phyloP scores from a whole-genome alignment of 1,284 basidiomycete species.

The Xerocomus nothofagi region DNA sequence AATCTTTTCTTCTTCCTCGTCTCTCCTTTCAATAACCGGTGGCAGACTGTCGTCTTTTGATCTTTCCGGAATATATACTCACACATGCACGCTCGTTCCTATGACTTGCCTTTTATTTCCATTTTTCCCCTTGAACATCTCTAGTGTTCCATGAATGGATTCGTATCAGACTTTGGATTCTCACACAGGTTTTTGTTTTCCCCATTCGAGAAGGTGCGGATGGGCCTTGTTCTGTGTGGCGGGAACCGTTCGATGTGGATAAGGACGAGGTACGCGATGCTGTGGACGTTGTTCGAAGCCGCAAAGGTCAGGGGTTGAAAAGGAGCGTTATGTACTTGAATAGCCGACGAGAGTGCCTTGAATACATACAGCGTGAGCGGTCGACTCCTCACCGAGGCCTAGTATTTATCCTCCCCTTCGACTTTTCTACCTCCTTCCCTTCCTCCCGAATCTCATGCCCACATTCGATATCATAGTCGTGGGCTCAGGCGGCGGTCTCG shows the following conservation, averaged over 20 bases:
- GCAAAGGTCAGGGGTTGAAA: neutral
- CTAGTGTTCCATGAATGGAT: conserved; percentile 20
- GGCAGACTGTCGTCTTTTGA: conserved; percentile 10
- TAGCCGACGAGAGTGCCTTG: conserved; percentile 28
- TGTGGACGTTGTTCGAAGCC: conserved; percentile 2
- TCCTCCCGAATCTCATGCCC: conserved; percentile 34
- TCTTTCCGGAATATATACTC: conserved; percentile 30
- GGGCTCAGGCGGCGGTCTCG: conserved; percentile 74
- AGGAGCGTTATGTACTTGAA: neutral
- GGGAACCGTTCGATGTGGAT: neutral
- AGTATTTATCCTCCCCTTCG: neutral
- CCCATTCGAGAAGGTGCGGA: conserved; percentile 14
- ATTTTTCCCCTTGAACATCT: neutral
- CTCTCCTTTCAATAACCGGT: conserved; percentile 17
- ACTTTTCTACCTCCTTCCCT: no score
- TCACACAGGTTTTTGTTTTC: conserved; percentile 14
- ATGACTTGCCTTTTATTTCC: conserved; percentile 8
- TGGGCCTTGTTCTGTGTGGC: conserved; percentile 14
- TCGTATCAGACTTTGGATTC: conserved; percentile 4
- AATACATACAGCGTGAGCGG: neutral
- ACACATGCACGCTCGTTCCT: conserved; percentile 30
- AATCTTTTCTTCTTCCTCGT: conserved; percentile 5
- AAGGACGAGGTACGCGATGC: conserved; percentile 13
- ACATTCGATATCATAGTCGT: conserved; percentile 72
- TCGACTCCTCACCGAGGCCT: neutral